Base-by-base conservation (phyloP, 225 moss, liverwort and hornwort species). In the Physcomitrium patens region DNA sequence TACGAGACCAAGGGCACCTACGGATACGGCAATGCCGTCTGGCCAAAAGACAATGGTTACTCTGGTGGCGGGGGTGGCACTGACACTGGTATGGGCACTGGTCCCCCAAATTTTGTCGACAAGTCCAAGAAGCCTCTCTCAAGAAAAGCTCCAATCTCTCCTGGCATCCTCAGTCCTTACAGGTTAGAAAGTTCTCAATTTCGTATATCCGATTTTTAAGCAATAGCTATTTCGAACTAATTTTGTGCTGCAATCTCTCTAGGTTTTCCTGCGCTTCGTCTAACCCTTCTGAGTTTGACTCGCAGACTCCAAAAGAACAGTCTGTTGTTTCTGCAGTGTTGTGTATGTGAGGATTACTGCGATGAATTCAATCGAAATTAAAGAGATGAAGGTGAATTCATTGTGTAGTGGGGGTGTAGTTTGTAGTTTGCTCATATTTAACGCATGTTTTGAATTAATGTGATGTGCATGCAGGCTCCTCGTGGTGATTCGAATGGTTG, bases 11-110 rank as follows among this genome's bases (percentile, higher is more conserved):
- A 89, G 31, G 96, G 96, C 5, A 92, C 92, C 1, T 96, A 96
- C 47, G 95, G 95, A 12, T 96, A 96, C 41, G 95, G 95, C 22
- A 96, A 96, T 63, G 95, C 95, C 1, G 83, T 93, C 10, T 95
- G 95, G 95, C 95, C 95, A 7, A 92, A 90, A 76, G 92, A 94
- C 53, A 90, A 89, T 26, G 74, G 76, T 1, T 86, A 85, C 27
- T 80, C 88, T 12, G 81, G 82, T 22, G 84, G 77, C 1, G 74
- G 58, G 19, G 69, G 73, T 20, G 46, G 70, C 7, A 77, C 75
- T 20, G 46, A 67, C 7, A 77, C 75, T 26, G 79, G 81, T 24
- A 75, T 89, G 18, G 79, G 76, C 1, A 78, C 80, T 6, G 62
- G 71, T 9, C 91, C 83, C 10, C 22, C 48, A 22, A 78, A 81